Base-by-base conservation (phyloP, 140 eudicot genomes). In the Senecio squalidus region DNA sequence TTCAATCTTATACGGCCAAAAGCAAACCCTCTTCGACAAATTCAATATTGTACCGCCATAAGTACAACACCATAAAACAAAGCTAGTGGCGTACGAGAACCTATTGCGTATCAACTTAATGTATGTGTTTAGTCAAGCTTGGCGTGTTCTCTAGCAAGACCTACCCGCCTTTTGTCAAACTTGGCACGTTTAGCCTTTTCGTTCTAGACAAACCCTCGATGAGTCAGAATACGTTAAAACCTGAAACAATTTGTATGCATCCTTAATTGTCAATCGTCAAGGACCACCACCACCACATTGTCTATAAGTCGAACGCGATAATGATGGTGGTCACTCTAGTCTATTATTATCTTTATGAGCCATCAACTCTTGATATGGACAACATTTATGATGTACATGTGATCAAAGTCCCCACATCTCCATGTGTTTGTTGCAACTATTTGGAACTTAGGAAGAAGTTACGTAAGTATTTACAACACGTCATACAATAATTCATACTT, bases 231-330 rank as follows among this genome's bases (percentile, higher is more conserved):
- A 34, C 23, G 31, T 5, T 11, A 43, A 29, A 46, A 50, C 29
- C 45, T 13, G 28, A 45, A 61, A 16, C 36, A 21, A 16, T 49
- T 63, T 63, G 36, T 33, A 30, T 51, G 59, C 47, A 30, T 14
- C 25, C 36, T 13, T 18, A 5, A 49, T 4, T 61, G 20, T 43
- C 45, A 61, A 28, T 16, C 28, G 21, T 30, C 10, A 57, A 11
- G 69, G 69, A n/a, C n/a, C n/a, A n/a, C n/a, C n/a, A 62, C 69
- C 58, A 62, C 69, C 57, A 62, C 11, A 62, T 34, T 33, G 5
- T 9, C 8, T 50, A 23, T 1, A 15, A 27, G 39, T 60, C 17
- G 40, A 41, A 41, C 5, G 67, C 9, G 44, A 43, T 28, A 27
- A 17, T 11, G 36, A 41, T 63, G 5, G 60, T 63, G 70, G 60